These are phyloP conservation scores for Arabis alpina DNA, from an alignment of 345 rosid genomes.

Conservation along the genomic window DNA sequence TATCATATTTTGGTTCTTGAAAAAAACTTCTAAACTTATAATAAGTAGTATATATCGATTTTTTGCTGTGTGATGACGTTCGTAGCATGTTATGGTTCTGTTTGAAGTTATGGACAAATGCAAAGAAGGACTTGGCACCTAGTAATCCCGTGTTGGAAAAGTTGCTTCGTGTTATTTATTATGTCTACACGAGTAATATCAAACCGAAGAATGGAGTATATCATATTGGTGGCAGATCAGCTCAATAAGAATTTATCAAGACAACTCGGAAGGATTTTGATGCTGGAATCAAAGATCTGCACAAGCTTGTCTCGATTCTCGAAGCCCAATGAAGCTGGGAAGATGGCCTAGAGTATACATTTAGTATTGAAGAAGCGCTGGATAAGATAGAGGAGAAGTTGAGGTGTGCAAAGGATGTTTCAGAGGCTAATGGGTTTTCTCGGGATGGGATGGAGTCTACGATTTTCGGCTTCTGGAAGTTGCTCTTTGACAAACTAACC, in stretches of 20 bases:
- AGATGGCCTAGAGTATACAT: not conserved
- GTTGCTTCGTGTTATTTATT: not conserved
- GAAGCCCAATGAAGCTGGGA: not conserved
- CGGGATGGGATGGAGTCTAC: not conserved
- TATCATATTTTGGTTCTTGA: too few relatives aligned
- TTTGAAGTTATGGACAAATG: not conserved
- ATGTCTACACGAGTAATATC: not conserved
- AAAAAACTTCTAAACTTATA: too few relatives aligned
- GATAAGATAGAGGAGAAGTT: not conserved
- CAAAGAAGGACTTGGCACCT: not conserved
- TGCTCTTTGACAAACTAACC: not conserved
- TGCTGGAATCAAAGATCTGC: not conserved
- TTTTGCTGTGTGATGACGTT: constrained; percentile 15
- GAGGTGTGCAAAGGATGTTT: constrained; percentile 3
- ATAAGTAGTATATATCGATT: too few relatives aligned
- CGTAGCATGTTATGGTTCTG: constrained; percentile 5
- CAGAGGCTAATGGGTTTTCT: constrained; percentile 17
- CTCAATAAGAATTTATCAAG: not conserved
- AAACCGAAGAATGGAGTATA: not conserved
- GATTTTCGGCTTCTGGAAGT: constrained; percentile 1
- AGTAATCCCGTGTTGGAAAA: not conserved
- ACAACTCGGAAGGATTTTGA: not conserved
- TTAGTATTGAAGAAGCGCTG: not conserved
- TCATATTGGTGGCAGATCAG: not conserved
- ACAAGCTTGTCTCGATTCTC: not conserved